These are phyloP conservation scores for Eucalyptus decipiens DNA, from an alignment of 345 rosid species.

Conservation along the genomic window DNA sequence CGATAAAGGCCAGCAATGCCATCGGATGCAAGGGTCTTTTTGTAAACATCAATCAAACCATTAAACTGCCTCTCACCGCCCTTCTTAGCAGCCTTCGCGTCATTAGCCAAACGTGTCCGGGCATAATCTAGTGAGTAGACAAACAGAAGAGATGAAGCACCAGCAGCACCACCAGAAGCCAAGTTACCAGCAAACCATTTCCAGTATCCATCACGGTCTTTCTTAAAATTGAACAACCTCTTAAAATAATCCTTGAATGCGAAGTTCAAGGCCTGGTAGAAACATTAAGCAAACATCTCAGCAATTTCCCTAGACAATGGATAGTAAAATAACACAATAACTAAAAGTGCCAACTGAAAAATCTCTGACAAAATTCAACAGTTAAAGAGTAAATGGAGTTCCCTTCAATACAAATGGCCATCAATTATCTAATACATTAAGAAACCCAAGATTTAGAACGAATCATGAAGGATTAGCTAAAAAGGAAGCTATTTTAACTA, in stretches of 20 bases:
- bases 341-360: not conserved
- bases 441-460: not conserved
- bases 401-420: not conserved
- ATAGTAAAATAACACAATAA: not conserved
- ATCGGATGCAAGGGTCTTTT: constrained; percentile 32
- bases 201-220: constrained; percentile 45
- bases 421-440: not conserved
- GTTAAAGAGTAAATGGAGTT: not conserved
- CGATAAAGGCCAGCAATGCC: constrained; percentile 49
- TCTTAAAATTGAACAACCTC: constrained; percentile 42
- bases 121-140: constrained; percentile 44
- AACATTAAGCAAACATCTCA: not conserved
- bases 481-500: not conserved
- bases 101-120: constrained; percentile 43
- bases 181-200: constrained; percentile 52
- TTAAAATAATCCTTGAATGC: constrained; percentile 49
- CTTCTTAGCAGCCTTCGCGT: constrained; percentile 32
- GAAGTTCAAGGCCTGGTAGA: constrained; percentile 38
- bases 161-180: constrained; percentile 55
- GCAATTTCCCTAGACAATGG: not conserved
- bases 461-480: not conserved
- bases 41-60: constrained; percentile 42
- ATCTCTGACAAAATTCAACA: not conserved
- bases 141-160: constrained; percentile 42
- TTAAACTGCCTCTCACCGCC: constrained; percentile 49